Percentiles rank a stretch among this genome's conserved stretches.
Conservation (phyloP, 768 basidiomycete genomes). For the Myochromella boudieri region DNA sequence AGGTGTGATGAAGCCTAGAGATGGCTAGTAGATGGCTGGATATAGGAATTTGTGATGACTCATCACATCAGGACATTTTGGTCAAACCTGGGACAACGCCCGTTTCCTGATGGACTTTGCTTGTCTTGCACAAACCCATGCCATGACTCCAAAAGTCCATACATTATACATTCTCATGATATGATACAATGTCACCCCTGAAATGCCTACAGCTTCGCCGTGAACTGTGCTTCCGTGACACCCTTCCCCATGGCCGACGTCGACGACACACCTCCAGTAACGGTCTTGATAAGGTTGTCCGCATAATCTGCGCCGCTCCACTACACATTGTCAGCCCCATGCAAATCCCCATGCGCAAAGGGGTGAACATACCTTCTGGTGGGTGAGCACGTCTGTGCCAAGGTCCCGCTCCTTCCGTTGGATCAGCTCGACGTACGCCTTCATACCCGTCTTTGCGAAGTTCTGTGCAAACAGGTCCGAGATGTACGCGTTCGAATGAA, state of each 20-base stretch:
- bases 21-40: too few species aligned
- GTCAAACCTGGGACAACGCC: too few species aligned
- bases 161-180: too few species aligned
- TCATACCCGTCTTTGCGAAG: slow-evolving; percentile 95
- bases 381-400: slow-evolving; percentile 94
- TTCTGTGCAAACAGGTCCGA: slow-evolving; percentile 88
- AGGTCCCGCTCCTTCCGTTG: slow-evolving; percentile 92
- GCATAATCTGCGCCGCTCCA: slow-evolving; percentile 96
- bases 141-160: too few species aligned
- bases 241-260: slow-evolving; percentile 99
- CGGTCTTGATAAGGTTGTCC: slow-evolving; percentile 89
- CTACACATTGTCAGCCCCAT: slow-evolving; percentile 36
- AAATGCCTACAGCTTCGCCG: slow-evolving; percentile 33
- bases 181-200: too few species aligned
- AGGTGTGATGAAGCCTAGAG: too few species aligned
- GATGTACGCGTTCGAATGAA: slow-evolving; percentile 98
- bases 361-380: slow-evolving; percentile 76
- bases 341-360: not conserved
- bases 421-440: slow-evolving; percentile 95
- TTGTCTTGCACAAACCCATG: too few species aligned
- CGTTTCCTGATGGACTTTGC: too few species aligned
- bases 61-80: too few species aligned
- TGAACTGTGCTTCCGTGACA: slow-evolving; percentile 89
- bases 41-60: too few species aligned
- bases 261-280: slow-evolving; percentile 95